phyloP scores from a whole-genome alignment of 805 yeast genomes.

The Candida silvicultrix region DNA sequence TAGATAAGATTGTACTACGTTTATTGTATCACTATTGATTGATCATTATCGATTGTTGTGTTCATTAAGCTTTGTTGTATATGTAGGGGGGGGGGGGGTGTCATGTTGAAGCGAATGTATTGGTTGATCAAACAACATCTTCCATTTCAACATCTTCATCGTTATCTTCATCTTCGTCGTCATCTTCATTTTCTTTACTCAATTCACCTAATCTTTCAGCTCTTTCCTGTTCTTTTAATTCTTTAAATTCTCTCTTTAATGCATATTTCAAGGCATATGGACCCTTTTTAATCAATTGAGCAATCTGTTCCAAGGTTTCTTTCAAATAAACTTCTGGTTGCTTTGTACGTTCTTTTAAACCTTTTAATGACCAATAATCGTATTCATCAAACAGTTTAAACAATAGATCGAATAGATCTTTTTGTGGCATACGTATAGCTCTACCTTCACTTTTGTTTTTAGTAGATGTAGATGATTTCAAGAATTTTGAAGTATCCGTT shows the following conservation, averaged over 20 bases:
- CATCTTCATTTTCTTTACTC: slow-evolving; percentile 25
- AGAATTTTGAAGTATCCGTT: slow-evolving; percentile 65
- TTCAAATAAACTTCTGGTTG: slow-evolving; percentile 94
- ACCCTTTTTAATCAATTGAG: slow-evolving; percentile 85
- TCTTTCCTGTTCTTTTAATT: slow-evolving; percentile 69
- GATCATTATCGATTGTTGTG: no score
- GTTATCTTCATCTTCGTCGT: slow-evolving; percentile 46
- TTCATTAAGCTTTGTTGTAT: background rate
- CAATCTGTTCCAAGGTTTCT: slow-evolving; percentile 86
- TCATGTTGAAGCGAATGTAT: no score
- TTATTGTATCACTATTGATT: no score
- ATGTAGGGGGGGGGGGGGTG: no score
- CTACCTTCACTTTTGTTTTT: slow-evolving; percentile 58
- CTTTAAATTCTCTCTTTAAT: slow-evolving; percentile 83
- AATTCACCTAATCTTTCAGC: slow-evolving; percentile 56
- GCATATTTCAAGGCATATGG: slow-evolving; percentile 93
- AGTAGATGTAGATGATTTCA: slow-evolving; percentile 41
- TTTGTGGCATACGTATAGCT: slow-evolving; percentile 90
- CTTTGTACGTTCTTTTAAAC: slow-evolving; percentile 85
- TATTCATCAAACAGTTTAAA: slow-evolving; percentile 90
- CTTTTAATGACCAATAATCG: slow-evolving; percentile 95
- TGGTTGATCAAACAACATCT: slow-evolving; percentile 42
- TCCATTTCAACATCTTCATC: slow-evolving; percentile 73
- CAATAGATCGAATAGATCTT: slow-evolving; percentile 80
- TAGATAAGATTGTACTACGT: background rate